Evolutionary conservation across 345 rosid genomes (phyloP), one percentile per base, ranked within the genome.

Genomic region (Eucalyptus cloeziana): DNA sequence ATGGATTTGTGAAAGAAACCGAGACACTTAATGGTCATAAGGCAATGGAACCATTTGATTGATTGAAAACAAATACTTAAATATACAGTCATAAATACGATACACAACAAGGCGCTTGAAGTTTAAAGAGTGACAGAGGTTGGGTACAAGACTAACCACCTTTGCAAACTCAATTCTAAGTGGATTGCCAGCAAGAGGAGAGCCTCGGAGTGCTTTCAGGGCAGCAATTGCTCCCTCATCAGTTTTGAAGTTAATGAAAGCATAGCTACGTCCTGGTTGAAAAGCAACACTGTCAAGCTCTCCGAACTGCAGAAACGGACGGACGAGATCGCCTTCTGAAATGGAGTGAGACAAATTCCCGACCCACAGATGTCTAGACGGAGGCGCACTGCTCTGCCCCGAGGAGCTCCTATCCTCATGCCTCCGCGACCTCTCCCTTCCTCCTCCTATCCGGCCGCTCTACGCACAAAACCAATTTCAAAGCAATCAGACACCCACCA

Each of bases 131-230:
- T 49, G 81, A 31, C 87, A 89, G 83, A 90, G 83, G 87, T 86
- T 87, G 43, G 91, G 90, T 89, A 88, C 93, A 92, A 90, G 85
- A 97, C 99, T 97, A 96, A 97, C 99, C 99, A 98, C 96, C 98
- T 97, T 97, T 62, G 99, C 96, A 94, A 95, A 97, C 94, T 97
- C 99, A 92, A 97, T 94, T 92, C 95, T 95, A 91, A 97, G 98
- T 62, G 98, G 97, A 88, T 93, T 96, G 91, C 97, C 98, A 24
- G 94, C 93, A 60, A 97, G 92, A 71, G 96, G 94, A 88, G 94
- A 93, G 40, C 97, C 99, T 92, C 96, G 98, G 27, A 97, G 98
- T 15, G 94, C 90, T 45, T 94, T 91, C 89, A 96, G 88, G 45
- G 99, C 97, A 51, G 93, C 95, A 88, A 96, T 93, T 3, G 98